These are phyloP conservation scores for Wickerhamiella sergipiensis DNA, from an alignment of 805 yeast genomes.

Conservation along the genomic window DNA sequence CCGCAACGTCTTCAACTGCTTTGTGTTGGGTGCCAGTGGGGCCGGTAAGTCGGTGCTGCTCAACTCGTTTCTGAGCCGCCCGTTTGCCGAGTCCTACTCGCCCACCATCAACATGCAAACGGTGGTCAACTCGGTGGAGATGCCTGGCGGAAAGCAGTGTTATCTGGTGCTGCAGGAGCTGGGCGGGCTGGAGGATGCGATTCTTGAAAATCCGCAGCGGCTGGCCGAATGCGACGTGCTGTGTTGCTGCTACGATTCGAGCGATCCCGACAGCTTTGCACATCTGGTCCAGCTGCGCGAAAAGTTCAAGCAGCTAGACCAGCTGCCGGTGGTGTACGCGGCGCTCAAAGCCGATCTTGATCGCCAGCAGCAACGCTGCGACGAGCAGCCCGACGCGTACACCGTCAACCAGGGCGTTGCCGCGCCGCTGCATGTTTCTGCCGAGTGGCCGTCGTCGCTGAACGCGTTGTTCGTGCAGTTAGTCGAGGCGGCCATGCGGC, in stretches of 20 bases:
- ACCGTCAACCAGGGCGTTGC: conserved; percentile 51
- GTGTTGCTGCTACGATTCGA: conserved; percentile 82
- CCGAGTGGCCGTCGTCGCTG: conserved; percentile 77
- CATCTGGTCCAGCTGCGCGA: conserved; percentile 58
- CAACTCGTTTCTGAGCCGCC: conserved; percentile 67
- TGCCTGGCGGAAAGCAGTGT: conserved; percentile 91
- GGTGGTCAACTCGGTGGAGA: conserved; percentile 84
- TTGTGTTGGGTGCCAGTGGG: conserved; percentile 69
- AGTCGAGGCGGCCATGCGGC: conserved; percentile 76
- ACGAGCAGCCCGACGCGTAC: conserved; percentile 75
- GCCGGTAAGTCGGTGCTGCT: conserved; percentile 80
- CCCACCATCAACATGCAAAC: conserved; percentile 73
- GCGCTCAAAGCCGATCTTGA: conserved; percentile 93
- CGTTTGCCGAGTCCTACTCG: conserved; percentile 53
- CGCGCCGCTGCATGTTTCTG: conserved; percentile 83
- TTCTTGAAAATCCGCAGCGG: conserved; percentile 53
- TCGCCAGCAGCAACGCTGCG: conserved; percentile 83
- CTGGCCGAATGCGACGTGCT: conserved; percentile 81
- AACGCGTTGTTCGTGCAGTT: conserved; percentile 74
- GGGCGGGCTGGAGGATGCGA: conserved; percentile 75
- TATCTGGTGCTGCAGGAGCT: conserved; percentile 81
- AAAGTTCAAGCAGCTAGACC: conserved; percentile 42
- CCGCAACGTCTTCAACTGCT: conserved; percentile 85
- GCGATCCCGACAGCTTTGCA: conserved; percentile 91
- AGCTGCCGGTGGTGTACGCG: conserved; percentile 72